Base-by-base conservation (phyloP, 2,329 filamentous ascomycete species). In the Emmonsiellopsis sp. region DNA sequence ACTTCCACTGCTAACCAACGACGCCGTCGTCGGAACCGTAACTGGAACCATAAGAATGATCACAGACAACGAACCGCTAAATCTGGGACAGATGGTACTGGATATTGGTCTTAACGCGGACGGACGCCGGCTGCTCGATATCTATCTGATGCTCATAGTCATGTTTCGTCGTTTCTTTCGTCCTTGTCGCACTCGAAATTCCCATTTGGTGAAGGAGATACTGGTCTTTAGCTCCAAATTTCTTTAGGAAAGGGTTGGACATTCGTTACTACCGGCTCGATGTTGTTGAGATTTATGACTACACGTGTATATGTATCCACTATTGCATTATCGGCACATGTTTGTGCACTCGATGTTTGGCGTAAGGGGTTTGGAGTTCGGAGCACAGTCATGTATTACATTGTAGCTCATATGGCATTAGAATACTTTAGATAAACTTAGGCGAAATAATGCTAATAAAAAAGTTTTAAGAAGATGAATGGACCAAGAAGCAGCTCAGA, bases 11-110 rank as follows among this genome's bases (percentile, higher is more conserved):
- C 49, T 42, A 53, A 55, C 37, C 53, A 49, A 21, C 53, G 51
- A 10, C 55, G 57, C 10, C 57, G 55, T 14, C 55, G 57, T 27
- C 57, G 54, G 36, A 53, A 53, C 43, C 51, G 53, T 44, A 54
- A 57, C 44, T 56, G 52, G 54, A 51, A 46, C 39, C 49, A 48
- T 17, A 54, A 49, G 34, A 54, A 53, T 31, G 54, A 49, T 17
- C 51, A 42, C 13, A 55, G 33, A 27, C 53, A 39, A 39, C 51
- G 40, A 42, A 42, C 11, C 32, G 39, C 46, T 34, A 51, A 49
- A 40, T 48, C 51, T 40, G 44, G 39, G 14, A 52, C 44, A 5
- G 43, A 45, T 14, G 33, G 33, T n/a, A 47, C 51, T 7, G 27
- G 43, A 31, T 39, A 43, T 45, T 48, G 17, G 49, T 51, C 32